Conservation (phyloP, 352 stramenopile genomes). For the Phytophthora boehmeriae region DNA sequence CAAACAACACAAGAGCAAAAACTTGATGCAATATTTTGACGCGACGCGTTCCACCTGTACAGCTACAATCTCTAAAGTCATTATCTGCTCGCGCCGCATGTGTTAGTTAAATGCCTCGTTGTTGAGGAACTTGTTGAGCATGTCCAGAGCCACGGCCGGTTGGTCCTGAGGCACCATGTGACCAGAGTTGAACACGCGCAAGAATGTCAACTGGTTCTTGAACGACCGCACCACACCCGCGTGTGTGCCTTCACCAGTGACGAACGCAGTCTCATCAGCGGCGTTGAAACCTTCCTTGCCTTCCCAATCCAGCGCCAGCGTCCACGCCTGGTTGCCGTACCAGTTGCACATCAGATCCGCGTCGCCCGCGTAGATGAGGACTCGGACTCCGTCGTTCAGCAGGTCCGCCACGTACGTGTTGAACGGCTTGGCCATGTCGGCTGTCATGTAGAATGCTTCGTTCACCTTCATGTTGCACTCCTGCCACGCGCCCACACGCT, state of each 20-base stretch:
- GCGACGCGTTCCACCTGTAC: no score
- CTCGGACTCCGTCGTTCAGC: conserved; percentile 65
- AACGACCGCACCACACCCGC: conserved; percentile 38
- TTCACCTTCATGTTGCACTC: conserved; percentile 93
- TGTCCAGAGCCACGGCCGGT: conserved; percentile 48
- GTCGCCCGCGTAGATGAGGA: conserved; percentile 97
- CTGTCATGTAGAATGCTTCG: conserved; percentile 67
- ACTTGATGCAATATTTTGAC: no score
- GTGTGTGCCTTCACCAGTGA: conserved; percentile 13
- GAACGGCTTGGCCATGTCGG: conserved; percentile 92
- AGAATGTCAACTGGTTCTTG: conserved; percentile 51
- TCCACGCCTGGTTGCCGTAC: conserved; percentile 94
- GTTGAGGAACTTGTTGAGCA: conserved; percentile 63
- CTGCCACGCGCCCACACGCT: conserved; percentile 67
- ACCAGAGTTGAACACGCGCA: conserved; percentile 57
- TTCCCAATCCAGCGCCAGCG: conserved; percentile 89
- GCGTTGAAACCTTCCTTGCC: conserved; percentile 84
- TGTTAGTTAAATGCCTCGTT: no score
- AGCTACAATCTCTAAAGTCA: no score
- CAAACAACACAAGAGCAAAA: no score
- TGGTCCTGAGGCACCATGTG: conserved; percentile 67
- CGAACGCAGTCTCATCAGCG: conserved; percentile 30
- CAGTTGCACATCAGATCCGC: conserved; percentile 95
- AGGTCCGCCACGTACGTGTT: conserved; percentile 83
- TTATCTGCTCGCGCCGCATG: no score